Conservation (phyloP, 805 yeast genomes). For the Saccharomyces jurei region DNA sequence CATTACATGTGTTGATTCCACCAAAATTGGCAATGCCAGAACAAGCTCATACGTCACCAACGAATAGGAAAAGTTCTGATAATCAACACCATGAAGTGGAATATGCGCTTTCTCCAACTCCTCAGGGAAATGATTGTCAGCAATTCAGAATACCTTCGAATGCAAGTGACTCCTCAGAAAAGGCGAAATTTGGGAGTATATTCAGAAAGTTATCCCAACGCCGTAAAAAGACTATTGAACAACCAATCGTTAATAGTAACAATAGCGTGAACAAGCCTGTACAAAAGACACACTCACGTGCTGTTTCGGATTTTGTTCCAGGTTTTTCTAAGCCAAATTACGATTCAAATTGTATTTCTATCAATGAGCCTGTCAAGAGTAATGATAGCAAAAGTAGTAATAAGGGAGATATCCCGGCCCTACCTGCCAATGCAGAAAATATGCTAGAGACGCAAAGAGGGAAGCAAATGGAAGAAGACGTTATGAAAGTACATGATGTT, state of each 20-base stretch:
- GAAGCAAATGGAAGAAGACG: constrained; percentile 16
- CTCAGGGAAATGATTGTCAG: constrained; percentile 26
- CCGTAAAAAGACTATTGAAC: constrained; percentile 8
- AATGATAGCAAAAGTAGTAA: constrained; percentile 1
- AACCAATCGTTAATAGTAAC: constrained; percentile 1
- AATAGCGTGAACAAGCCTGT: constrained; percentile 3
- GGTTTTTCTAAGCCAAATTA: neutral
- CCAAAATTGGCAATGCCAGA: constrained; percentile 41
- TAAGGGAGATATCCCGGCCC: constrained; percentile 26
- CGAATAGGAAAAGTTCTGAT: constrained; percentile 23
- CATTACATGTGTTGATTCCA: constrained; percentile 26
- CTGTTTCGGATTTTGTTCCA: constrained; percentile 36
- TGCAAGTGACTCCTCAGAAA: constrained; percentile 13
- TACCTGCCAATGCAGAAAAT: constrained; percentile 30
- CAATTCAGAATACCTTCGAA: constrained; percentile 23
- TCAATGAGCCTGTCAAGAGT: constrained; percentile 24
- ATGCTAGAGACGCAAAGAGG: constrained; percentile 27
- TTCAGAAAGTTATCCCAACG: constrained; percentile 30
- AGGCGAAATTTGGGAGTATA: constrained; percentile 26
- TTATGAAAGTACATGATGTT: constrained; percentile 12
- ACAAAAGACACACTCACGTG: constrained; percentile 27
- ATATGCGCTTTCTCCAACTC: constrained; percentile 29
- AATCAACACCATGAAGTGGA: constrained; percentile 17
- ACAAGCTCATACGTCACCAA: constrained; percentile 42
- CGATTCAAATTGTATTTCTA: constrained; percentile 2